Base-by-base conservation (phyloP, 768 basidiomycete species). In the Nidularia pulvinata region DNA sequence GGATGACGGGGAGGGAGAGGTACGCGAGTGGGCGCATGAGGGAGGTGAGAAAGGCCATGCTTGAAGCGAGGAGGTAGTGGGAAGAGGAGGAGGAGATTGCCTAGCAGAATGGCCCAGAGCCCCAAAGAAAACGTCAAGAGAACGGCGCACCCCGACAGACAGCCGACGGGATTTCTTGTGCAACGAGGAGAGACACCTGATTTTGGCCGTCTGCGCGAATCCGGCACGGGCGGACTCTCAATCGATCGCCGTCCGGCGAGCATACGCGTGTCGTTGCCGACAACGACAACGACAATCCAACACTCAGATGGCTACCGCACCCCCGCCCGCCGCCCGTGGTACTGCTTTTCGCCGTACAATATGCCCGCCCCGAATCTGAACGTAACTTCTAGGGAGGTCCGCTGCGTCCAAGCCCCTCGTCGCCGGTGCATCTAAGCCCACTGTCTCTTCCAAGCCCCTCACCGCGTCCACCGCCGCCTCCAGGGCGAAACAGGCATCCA, bases 1-100 rank as follows among this genome's bases (percentile, higher is more conserved):
- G 67, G 60, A 91, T 71, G 56, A 85, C 62, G 1, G 91, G 91
- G 33, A 93, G 76, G 32, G 91, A 90, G 55, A 89, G 60, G 64
- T 93, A 93, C 46, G 86, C 91, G 50, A 92, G 69, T 4, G 90
- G 85, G 66, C 83, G 88, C 67, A 90, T 66, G 54, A 91, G 54
- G 51, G 75, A 72, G 46, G 77, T 62, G 60, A 91, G 64, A 62
- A 87, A 73, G 57, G 85, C 85, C 90, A 91, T 91, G 62, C 61
- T 60, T 53, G 58, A 51, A 53, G 56, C 50, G 53, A 61, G 50
- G 48, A 54, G 52, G 50, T 52, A 33, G 35, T 46, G 25, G 35
- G 35, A n/a, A n/a, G 47, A 43, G 49, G 34, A 6, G 52, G 49
- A 45, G 14, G 52, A 37, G 43, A 49, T 30, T 37, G 35, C 47